Base-by-base conservation (phyloP, 176 grass and related monocot species). In the Chloris gayana region DNA sequence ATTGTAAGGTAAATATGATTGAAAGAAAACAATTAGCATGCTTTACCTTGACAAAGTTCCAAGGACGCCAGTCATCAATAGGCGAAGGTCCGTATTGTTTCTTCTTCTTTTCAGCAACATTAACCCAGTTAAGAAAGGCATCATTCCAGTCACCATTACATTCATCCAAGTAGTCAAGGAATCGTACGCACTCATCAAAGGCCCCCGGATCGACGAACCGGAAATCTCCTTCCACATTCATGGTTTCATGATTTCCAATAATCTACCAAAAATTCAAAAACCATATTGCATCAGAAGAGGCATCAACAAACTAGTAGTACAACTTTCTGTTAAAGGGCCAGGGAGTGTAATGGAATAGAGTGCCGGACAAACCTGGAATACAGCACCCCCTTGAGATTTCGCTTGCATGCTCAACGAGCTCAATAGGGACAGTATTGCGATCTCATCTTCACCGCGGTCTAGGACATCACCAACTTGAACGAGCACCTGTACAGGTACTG, bases 391-490 rank as follows among this genome's bases (percentile, higher is more conserved):
- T 60, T 88, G 69, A 69, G 92, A 98, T 81, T 85, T 89, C 5
- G 92, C 92, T 76, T 98, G 95, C 33, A 74, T 29, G 21, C 84
- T 74, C 44, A 98, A 86, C 12, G 88, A 95, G 32, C 85, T 91
- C n/a, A 98, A 63, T 12, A 98, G 87, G 33, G 95, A 98, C 4
- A 98, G 67, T 69, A 98, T 93, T 9, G 95, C 92, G 13, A 98
- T 95, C 82, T 98, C 95, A 80, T 95, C 90, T 65, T 91, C 86
- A 0, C 95, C 95, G 1, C 90, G 95, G 49, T 98, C 95, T 73
- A 98, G 95, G 77, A 98, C 85, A 78, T 98, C 95, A 35, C 95
- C 95, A 41, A 98, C 79, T 86, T 98, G 95, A 87, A 98, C 95
- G 58, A 95, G 68, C 19, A 98, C 65, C 92, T 98, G 76, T 4